Conservation (phyloP, 2,329 filamentous ascomycete genomes). For the Xylaria sp. region DNA sequence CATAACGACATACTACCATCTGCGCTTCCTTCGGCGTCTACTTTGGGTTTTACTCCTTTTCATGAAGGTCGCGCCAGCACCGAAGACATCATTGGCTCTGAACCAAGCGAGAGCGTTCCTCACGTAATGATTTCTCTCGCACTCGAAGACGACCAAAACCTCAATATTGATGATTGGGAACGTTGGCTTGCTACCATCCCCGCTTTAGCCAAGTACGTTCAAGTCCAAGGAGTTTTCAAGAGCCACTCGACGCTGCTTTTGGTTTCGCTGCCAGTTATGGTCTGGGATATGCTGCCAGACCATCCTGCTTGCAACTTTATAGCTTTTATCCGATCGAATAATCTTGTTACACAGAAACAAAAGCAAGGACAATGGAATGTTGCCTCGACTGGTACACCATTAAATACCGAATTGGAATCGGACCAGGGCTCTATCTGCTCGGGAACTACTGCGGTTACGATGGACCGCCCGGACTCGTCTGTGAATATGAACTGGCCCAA, state of each 20-base stretch:
- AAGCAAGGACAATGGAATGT: constrained; percentile 38
- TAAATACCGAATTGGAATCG: constrained; percentile 40
- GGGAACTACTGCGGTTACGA: constrained; percentile 45
- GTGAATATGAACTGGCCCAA: constrained; percentile 35
- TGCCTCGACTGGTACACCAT: constrained; percentile 29
- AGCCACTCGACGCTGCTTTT: constrained; percentile 69
- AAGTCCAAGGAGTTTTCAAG: constrained; percentile 69
- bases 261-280: constrained; percentile 66
- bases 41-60: constrained; percentile 37
- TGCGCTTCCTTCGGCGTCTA: constrained; percentile 50
- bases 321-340: constrained; percentile 68
- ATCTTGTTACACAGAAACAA: constrained; percentile 55
- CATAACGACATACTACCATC: constrained; percentile 51
- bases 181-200: constrained; percentile 67
- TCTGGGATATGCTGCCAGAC: constrained; percentile 69
- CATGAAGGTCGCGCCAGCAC: constrained; percentile 45
- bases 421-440: constrained; percentile 46
- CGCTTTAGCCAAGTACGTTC: constrained; percentile 67
- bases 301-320: constrained; percentile 67
- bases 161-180: constrained; percentile 69
- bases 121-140: constrained; percentile 71
- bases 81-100: constrained; percentile 49
- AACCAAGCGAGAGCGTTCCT: constrained; percentile 65
- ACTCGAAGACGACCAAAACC: constrained; percentile 65
- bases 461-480: constrained; percentile 32